phyloP scores from a whole-genome alignment of 2,329 filamentous ascomycete species.

The Cercospora brassicicola region DNA sequence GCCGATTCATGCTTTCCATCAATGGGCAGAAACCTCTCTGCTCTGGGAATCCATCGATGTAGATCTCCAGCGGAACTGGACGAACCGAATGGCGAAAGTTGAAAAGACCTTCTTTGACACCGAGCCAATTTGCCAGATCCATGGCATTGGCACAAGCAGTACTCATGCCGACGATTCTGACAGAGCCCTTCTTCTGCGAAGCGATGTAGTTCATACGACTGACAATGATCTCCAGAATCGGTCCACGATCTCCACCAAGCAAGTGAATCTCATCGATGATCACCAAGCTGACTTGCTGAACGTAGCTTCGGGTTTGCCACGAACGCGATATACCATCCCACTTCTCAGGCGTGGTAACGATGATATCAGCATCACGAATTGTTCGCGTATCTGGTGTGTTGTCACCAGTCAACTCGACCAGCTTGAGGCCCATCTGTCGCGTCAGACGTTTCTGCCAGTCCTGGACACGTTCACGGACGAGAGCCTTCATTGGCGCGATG shows the following conservation, averaged over 20 bases:
- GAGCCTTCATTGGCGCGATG: constrained; percentile 98
- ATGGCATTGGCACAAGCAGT: constrained; percentile 95
- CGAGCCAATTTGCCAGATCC: constrained; percentile 93
- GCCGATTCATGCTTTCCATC: constrained; percentile 99
- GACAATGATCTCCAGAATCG: constrained; percentile 96
- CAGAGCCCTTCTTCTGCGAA: constrained; percentile 83
- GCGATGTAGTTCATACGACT: constrained; percentile 97
- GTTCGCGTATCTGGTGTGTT: constrained; percentile 96
- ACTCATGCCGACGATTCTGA: constrained; percentile 95
- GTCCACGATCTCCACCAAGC: constrained; percentile 91
- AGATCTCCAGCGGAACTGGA: constrained; percentile 91
- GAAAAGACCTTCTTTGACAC: constrained; percentile 90
- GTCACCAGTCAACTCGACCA: constrained; percentile 95
- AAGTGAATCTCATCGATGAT: constrained; percentile 99
- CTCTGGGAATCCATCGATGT: constrained; percentile 95
- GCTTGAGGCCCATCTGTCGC: constrained; percentile 76
- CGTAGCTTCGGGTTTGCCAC: constrained; percentile 97
- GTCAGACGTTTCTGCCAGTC: constrained; percentile 88
- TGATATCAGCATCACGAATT: constrained; percentile 93
- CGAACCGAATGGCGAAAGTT: constrained; percentile 97
- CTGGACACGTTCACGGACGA: constrained; percentile 92
- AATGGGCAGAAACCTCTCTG: constrained; percentile 92
- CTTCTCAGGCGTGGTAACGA: constrained; percentile 98
- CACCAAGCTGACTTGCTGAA: constrained; percentile 88
- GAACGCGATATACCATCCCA: constrained; percentile 99